Evolutionary conservation across 441 rosid species (phyloP).

Genomic region (Euphorbia corollata): DNA sequence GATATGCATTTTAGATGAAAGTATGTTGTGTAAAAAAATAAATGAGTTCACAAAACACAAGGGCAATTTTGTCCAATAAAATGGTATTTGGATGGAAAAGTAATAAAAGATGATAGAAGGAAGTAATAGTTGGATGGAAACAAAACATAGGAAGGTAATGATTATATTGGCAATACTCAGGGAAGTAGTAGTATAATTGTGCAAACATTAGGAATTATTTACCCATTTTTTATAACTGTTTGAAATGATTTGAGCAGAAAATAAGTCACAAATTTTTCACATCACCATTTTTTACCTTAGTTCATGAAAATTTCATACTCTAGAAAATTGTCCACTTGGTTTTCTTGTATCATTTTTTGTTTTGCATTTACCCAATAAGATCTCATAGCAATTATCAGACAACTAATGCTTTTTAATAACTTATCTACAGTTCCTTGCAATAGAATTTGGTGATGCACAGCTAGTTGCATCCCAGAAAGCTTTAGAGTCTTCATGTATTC

Average conservation of each 20-base stretch:
- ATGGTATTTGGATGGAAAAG: too few species aligned
- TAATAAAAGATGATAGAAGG: too few species aligned
- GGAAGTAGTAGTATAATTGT: too few species aligned
- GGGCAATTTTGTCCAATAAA: too few species aligned
- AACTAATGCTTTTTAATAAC: constrained; percentile 7
- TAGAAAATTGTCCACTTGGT: constrained; percentile 1
- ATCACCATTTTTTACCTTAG: not conserved
- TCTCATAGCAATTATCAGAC: not conserved
- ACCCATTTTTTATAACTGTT: too few species aligned
- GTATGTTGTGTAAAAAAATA: too few species aligned
- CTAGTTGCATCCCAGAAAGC: constrained; percentile 51
- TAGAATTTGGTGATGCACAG: constrained; percentile 69
- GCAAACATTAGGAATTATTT: too few species aligned
- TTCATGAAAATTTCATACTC: not conserved
- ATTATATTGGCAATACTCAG: too few species aligned
- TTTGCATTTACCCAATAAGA: constrained; percentile 2
- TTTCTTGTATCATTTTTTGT: not conserved
- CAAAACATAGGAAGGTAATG: too few species aligned
- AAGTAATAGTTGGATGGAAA: too few species aligned
- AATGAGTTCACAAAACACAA: too few species aligned
- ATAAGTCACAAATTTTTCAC: not conserved
- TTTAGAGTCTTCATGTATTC: constrained; percentile 60
- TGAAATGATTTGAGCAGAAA: not conserved
- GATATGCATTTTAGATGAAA: too few species aligned
- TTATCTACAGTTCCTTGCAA: constrained; percentile 59